Evolutionary conservation across 1,284 basidiomycete species (phyloP), one percentile per base, ranked within the genome.

Genomic region (Rhodotorula sp.): DNA sequence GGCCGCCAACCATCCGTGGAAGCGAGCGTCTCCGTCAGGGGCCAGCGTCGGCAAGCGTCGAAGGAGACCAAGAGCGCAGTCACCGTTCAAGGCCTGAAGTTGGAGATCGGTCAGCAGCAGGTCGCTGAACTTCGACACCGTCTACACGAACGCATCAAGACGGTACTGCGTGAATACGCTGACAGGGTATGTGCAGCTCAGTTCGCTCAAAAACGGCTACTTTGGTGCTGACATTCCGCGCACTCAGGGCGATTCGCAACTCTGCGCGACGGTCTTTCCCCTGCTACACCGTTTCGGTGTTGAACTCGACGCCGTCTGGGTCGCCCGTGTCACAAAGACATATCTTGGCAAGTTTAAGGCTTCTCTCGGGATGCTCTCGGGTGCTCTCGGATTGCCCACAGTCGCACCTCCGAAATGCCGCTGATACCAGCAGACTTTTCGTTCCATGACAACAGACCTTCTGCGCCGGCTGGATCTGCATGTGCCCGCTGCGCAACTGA

Each of bases 171-270:
- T 16, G 75, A 69, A 12, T 75, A 75, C 26, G 75, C 75, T 2
- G 75, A 76, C 43, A 52, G 62, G 23, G 75, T 74, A 31, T 31
- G 72, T 12, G 14, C 39, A 26, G 7, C 29, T 31, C 3, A 29
- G 29, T 21, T 0, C 23, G 29, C n/a, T 18, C 62, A 21, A 26
- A 6, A 18, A 18, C 12, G 7, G 3, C 21, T 8, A 5, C 6
- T 20, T 21, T 7, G 18, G 20, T 29, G 31, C 48, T 61, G 4
- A 52, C 31, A 26, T 31, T 54, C 10, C 15, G 10, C 4, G 14
- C 2, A 26, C n/a, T 7, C 68, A 76, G 75, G 75, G 75, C 5
- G 75, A 76, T 31, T 61, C 65, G 5, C 75, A 76, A 43, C 67
- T 76, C 1, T 74, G 75, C 63, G 75, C 75, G 0, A 65, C 65